Evolutionary conservation across 139 green algal species (phyloP), one percentile per base, ranked within the genome.

Genomic region (Coelastrella sp.): DNA sequence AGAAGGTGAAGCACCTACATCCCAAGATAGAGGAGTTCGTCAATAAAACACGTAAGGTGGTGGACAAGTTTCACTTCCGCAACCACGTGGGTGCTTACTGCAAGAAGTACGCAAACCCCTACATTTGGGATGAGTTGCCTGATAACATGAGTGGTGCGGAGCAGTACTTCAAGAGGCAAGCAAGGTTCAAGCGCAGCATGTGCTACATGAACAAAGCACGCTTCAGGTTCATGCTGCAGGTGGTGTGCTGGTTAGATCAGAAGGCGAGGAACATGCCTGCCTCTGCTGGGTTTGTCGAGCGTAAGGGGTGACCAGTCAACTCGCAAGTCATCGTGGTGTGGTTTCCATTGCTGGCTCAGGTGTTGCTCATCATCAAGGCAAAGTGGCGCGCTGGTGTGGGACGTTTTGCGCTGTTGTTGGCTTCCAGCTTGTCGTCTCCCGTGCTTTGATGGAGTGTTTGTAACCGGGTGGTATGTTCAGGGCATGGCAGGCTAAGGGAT

Each of bases 161-260:
- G 13, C 73, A 78, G 13, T n/a, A n/a, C 13, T 78, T 78, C 73
- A 78, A 78, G 13, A 7, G 13, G 17, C 22, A 54, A 7, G 73
- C 73, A 78, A 16, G 73, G 11, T n/a, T 32, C 73, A 78, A 78
- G 73, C 73, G 73, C 73, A 78, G 73, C 73, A 47, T 78, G 11
- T n/a, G 73, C 5, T 78, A 78, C 73, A 78, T 78, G 73, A 78
- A 78, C 73, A 16, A 22, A 5, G 14, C 11, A 17, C 10, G 73
- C 5, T 78, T 78, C 14, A 17, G 13, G 8, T 78, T 78, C 73
- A 78, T 78, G 73, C 73, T 78, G 73, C 8, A 13, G 7, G 13
- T 78, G 10, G 13, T 78, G 8, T 78, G 73, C 14, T 47, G 10
- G 73, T 20, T 78, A n/a, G 73, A 78, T n/a, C 73, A 78, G 8